phyloP scores from a whole-genome alignment of 2,329 filamentous ascomycete species.

The Boeremia lycopersici region DNA sequence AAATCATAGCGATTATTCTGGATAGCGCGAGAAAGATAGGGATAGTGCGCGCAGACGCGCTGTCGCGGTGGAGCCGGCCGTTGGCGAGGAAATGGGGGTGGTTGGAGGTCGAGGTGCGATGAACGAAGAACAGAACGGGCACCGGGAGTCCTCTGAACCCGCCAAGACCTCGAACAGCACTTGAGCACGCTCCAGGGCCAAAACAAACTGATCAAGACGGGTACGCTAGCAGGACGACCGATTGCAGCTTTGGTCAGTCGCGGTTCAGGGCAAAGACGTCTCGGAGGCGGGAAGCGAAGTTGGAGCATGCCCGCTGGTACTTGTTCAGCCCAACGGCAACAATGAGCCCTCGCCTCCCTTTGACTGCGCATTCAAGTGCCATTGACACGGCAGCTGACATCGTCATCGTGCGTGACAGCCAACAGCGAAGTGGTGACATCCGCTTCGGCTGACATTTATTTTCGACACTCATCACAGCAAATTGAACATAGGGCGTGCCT shows the following conservation, averaged over 20 bases:
- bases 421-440: not conserved
- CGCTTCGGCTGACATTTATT: not conserved
- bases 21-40: constrained; percentile 22
- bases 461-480: not conserved
- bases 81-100: constrained; percentile 35
- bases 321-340: not conserved
- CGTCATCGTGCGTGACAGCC: not conserved
- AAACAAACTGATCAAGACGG: constrained; percentile 26
- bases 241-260: constrained; percentile 3
- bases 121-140: constrained; percentile 11
- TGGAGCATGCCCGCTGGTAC: not conserved
- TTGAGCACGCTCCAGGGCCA: constrained; percentile 22
- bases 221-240: constrained; percentile 9
- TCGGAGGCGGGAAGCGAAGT: not conserved
- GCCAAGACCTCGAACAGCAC: constrained; percentile 32
- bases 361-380: constrained; percentile 11
- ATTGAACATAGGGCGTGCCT: not conserved
- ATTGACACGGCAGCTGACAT: constrained; percentile 2
- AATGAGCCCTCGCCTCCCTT: constrained; percentile 16
- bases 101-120: constrained; percentile 35
- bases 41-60: constrained; percentile 34
- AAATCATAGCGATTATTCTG: constrained; percentile 30
- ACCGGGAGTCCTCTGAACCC: constrained; percentile 2
- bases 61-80: constrained; percentile 21
- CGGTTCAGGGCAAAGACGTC: not conserved